A percentile compares a stretch with the other conserved stretches of the same genome.
Evolutionary conservation across 306 rosid genomes (phyloP).

Genomic region (Cucurbita maxima): DNA sequence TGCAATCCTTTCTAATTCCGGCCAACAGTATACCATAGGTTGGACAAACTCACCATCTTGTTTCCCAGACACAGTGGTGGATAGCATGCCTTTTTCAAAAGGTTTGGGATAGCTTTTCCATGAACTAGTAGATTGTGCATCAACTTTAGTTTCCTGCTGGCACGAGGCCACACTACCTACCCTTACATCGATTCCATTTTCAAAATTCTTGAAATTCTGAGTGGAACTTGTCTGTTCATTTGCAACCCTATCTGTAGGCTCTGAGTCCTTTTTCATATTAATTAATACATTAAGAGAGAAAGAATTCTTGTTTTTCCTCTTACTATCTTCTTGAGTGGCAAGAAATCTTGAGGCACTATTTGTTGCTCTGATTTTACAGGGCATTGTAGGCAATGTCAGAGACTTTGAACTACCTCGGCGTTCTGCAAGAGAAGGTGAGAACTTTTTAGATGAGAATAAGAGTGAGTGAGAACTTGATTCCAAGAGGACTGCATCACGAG

Average conservation of each 20-base stretch:
- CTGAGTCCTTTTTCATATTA: conserved; percentile 16
- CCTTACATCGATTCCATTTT: conserved; percentile 16
- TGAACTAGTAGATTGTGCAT: conserved; percentile 21
- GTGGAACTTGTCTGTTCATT: conserved; percentile 22
- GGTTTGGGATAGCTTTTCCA: conserved; percentile 7
- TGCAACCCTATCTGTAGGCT: conserved; percentile 16
- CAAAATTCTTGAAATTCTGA: conserved; percentile 19
- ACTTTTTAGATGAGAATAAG: conserved; percentile 36
- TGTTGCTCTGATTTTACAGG: conserved; percentile 25
- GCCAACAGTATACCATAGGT: conserved; percentile 56
- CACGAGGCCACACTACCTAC: conserved; percentile 12
- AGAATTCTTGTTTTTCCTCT: conserved; percentile 13
- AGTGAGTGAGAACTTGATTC: conserved; percentile 29
- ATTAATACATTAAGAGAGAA: conserved; percentile 20
- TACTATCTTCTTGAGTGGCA: conserved; percentile 22
- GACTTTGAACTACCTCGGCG: conserved; percentile 73
- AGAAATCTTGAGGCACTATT: conserved; percentile 23
- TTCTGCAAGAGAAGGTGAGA: conserved; percentile 70
- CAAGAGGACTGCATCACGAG: conserved; percentile 21
- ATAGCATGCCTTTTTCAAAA: conserved; percentile 15
- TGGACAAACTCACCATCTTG: conserved; percentile 21
- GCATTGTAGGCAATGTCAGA: conserved; percentile 53
- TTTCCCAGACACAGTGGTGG: conserved; percentile 24
- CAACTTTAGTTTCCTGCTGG: conserved; percentile 16
- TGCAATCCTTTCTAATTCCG: conserved; percentile 54